Percentiles rank a stretch among this genome's conserved stretches.
Conservation (phyloP, 176 grass and related monocot genomes). For the Avena sativa region DNA sequence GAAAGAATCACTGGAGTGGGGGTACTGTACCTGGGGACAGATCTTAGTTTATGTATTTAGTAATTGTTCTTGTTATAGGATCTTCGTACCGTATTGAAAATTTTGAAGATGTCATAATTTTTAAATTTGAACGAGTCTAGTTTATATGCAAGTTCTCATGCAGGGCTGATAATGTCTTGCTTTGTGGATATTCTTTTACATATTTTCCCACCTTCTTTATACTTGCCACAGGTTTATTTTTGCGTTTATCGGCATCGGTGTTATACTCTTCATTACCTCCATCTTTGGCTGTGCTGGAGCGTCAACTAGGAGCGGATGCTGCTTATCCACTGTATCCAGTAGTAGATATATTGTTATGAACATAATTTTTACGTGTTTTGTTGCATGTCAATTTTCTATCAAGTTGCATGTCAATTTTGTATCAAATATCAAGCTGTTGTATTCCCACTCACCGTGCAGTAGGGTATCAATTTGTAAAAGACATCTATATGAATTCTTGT, state of each 20-base stretch:
- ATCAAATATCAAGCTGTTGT: background rate
- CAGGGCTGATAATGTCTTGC: background rate
- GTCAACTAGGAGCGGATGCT: conserved; percentile 71
- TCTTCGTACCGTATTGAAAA: conserved; percentile 27
- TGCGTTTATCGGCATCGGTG: conserved; percentile 70
- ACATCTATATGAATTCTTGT: background rate
- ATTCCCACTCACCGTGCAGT: conserved; percentile 12
- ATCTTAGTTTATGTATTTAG: conserved; percentile 33
- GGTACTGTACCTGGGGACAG: background rate
- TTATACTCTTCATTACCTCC: conserved; percentile 70
- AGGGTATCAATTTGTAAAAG: background rate
- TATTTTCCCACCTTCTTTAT: conserved; percentile 22
- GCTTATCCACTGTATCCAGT: conserved; percentile 85
- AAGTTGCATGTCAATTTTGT: conserved; percentile 8
- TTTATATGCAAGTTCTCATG: background rate
- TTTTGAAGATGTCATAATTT: background rate
- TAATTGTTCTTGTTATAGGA: background rate
- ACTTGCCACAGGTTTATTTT: conserved; percentile 75
- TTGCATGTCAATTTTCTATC: conserved; percentile 22
- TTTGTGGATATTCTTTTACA: background rate
- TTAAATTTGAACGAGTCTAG: background rate
- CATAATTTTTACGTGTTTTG: background rate
- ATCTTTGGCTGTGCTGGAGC: conserved; percentile 78
- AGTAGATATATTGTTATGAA: conserved; percentile 26
- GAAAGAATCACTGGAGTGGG: background rate